phyloP scores from a whole-genome alignment of 805 yeast genomes.

The Zygosaccharomyces rouxii region DNA sequence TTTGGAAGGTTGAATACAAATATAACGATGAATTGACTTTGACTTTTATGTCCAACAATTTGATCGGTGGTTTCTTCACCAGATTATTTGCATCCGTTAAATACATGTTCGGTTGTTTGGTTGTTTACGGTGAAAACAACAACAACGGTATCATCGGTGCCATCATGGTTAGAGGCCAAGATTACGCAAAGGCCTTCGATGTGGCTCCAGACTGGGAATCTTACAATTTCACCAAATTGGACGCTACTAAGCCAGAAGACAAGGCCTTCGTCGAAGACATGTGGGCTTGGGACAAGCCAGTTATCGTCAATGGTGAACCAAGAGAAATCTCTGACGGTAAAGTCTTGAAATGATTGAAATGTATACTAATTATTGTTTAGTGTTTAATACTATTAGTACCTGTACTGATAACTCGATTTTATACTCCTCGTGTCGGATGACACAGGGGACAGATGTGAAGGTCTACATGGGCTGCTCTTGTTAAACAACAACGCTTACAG shows the following conservation, averaged over 20 bases:
- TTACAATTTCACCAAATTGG: slow-evolving; percentile 76
- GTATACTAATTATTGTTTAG: not conserved
- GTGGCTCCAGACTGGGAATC: slow-evolving; percentile 99
- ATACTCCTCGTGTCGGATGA: not conserved
- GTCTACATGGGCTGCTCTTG: not conserved
- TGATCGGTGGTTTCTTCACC: slow-evolving; percentile 96
- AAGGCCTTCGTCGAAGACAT: slow-evolving; percentile 78
- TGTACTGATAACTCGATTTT: not conserved
- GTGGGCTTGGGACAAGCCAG: slow-evolving; percentile 99
- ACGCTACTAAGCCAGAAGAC: slow-evolving; percentile 69
- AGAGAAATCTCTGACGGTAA: slow-evolving; percentile 95
- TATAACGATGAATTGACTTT: slow-evolving; percentile 96
- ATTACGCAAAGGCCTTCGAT: slow-evolving; percentile 82
- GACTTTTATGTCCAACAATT: slow-evolving; percentile 97
- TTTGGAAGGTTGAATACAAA: slow-evolving; percentile 93
- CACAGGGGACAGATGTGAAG: not conserved
- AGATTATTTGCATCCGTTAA: slow-evolving; percentile 89
- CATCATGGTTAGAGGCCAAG: slow-evolving; percentile 94
- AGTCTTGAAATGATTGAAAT: slow-evolving; percentile 61
- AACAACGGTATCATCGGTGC: slow-evolving; percentile 96
- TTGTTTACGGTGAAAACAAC: slow-evolving; percentile 98
- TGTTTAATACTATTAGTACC: not conserved
- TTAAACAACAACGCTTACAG: not conserved
- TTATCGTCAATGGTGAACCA: slow-evolving; percentile 68
- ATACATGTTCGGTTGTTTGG: slow-evolving; percentile 88